Conservation (phyloP, 768 basidiomycete genomes). For the Pleurotus citrinopileatus region DNA sequence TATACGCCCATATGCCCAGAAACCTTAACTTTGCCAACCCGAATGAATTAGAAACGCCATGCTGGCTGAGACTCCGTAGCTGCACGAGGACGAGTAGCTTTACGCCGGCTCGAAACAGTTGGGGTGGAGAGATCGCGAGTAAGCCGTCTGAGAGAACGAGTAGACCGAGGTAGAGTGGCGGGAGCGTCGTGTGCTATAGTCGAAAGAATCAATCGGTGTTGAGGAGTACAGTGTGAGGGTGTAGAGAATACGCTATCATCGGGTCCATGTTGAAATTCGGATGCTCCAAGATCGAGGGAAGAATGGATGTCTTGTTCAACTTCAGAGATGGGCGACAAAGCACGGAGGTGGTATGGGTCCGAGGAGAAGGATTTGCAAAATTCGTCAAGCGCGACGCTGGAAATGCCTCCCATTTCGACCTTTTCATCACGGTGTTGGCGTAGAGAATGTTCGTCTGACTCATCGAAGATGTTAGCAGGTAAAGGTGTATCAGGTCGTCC, state of each 20-base stretch:
- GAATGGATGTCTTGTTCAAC: background rate
- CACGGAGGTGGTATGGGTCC: slow-evolving; percentile 1
- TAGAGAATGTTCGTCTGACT: background rate
- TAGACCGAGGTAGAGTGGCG: background rate
- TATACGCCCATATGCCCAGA: too few relatives aligned
- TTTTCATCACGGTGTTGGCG: background rate
- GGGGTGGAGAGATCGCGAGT: slow-evolving; percentile 5
- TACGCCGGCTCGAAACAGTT: slow-evolving; percentile 1
- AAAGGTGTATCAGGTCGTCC: background rate
- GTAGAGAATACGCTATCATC: background rate
- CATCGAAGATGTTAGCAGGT: background rate
- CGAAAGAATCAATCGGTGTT: background rate
- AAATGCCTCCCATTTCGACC: background rate
- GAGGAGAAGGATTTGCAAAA: background rate
- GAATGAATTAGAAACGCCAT: background rate
- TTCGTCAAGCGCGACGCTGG: background rate
- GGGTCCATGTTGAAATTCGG: background rate
- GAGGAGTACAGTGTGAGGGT: too few relatives aligned
- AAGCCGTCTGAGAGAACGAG: background rate
- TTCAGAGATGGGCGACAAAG: background rate
- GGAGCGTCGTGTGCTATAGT: background rate
- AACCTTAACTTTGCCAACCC: background rate
- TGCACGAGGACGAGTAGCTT: background rate
- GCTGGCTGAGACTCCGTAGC: background rate
- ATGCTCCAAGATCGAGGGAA: background rate